These are phyloP conservation scores for Monosporascus cannonballus DNA, from an alignment of 2,329 filamentous ascomycete genomes.

Conservation along the genomic window DNA sequence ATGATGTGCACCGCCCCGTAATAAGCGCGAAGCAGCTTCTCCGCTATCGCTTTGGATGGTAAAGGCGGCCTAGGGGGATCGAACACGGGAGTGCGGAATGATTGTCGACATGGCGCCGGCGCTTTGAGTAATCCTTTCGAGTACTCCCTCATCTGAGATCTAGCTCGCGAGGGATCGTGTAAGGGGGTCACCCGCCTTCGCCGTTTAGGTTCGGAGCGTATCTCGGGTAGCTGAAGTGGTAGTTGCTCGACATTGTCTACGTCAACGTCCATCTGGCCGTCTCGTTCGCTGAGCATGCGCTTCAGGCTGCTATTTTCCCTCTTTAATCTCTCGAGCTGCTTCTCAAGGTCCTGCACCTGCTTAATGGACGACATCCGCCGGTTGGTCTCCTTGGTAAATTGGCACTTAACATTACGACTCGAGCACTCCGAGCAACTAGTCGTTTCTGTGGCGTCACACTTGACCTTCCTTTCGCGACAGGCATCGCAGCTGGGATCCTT, in stretches of 20 bases:
- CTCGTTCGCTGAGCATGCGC: slow-evolving; percentile 51
- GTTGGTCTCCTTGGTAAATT: slow-evolving; percentile 99
- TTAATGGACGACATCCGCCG: slow-evolving; percentile 98
- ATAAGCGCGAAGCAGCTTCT: slow-evolving; percentile 70
- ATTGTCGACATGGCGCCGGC: slow-evolving; percentile 60
- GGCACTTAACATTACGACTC: slow-evolving; percentile 92
- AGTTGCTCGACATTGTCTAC: slow-evolving; percentile 42
- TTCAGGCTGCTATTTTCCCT: slow-evolving; percentile 73
- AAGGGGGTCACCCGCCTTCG: slow-evolving; percentile 55
- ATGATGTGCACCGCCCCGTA: slow-evolving; percentile 70
- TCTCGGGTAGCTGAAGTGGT: slow-evolving; percentile 54
- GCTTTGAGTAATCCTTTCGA: slow-evolving; percentile 76
- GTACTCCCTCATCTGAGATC: slow-evolving; percentile 65
- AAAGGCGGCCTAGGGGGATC: slow-evolving; percentile 55
- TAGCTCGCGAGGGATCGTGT: slow-evolving; percentile 65
- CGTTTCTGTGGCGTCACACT: slow-evolving; percentile 95
- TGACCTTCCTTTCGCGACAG: slow-evolving; percentile 78
- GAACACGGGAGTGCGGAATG: slow-evolving; percentile 37
- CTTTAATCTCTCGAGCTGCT: slow-evolving; percentile 74
- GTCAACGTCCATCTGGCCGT: slow-evolving; percentile 45
- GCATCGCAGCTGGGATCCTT: slow-evolving; percentile 98
- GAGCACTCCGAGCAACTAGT: slow-evolving; percentile 96
- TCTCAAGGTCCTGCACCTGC: slow-evolving; percentile 95
- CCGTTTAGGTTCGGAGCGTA: slow-evolving; percentile 60
- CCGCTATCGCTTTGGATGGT: slow-evolving; percentile 63